Conservation (phyloP, 495 filamentous ascomycete genomes). For the Emericellopsis terricola region DNA sequence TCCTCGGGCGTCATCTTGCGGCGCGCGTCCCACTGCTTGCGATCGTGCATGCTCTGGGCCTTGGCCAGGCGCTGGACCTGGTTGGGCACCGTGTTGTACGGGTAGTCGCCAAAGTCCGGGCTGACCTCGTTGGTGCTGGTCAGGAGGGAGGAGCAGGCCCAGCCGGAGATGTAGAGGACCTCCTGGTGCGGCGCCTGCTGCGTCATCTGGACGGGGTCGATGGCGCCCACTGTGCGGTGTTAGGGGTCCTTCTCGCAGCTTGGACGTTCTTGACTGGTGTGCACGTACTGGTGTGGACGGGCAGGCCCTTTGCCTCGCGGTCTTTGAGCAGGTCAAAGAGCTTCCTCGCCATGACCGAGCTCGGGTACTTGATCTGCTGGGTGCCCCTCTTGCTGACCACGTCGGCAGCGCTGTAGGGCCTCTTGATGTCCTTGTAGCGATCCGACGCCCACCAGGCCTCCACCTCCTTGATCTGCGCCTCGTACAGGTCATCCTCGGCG, state of each 20-base stretch:
- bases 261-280: not conserved
- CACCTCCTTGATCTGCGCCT: conserved; percentile 63
- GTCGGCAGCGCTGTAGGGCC: conserved; percentile 78
- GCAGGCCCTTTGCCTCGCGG: conserved; percentile 54
- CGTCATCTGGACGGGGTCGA: conserved; percentile 97
- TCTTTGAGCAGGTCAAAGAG: conserved; percentile 76
- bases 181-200: conserved; percentile 95
- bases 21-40: conserved; percentile 79
- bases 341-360: conserved; percentile 83
- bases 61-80: conserved; percentile 93
- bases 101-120: conserved; percentile 94
- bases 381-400: conserved; percentile 85
- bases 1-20: conserved; percentile 56
- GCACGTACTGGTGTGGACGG: conserved; percentile 72
- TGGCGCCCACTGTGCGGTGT: conserved; percentile 63
- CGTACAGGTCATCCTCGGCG: conserved; percentile 67
- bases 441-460: conserved; percentile 74
- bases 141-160: conserved; percentile 86
- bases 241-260: not conserved
- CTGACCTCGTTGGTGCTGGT: conserved; percentile 94
- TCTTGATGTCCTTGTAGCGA: conserved; percentile 73
- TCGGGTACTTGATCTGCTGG: conserved; percentile 73
- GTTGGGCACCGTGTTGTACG: conserved; percentile 96
- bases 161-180: conserved; percentile 86
- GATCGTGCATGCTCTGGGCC: conserved; percentile 89